A percentile compares a stretch with the other conserved stretches of the same genome.
phyloP scores from a whole-genome alignment of 148 eudicot genomes.

The Oxyria digyna region DNA sequence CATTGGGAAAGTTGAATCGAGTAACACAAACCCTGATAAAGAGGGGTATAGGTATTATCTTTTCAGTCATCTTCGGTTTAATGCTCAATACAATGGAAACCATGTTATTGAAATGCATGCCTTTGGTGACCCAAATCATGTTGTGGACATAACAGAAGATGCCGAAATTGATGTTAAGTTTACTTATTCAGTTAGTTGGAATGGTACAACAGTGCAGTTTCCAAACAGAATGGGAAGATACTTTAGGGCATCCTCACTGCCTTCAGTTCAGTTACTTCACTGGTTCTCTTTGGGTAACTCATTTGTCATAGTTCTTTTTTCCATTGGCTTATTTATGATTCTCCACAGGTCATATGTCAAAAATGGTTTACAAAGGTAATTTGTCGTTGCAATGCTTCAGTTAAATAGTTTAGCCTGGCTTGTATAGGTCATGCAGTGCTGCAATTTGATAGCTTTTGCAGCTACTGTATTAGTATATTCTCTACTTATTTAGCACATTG shows the following conservation, averaged over 20 bases:
- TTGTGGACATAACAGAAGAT: constrained; percentile 57
- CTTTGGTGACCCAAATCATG: constrained; percentile 64
- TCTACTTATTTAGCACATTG: background rate
- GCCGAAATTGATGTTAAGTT: constrained; percentile 34
- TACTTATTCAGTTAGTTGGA: constrained; percentile 62
- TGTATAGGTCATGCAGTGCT: background rate
- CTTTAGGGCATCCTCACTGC: constrained; percentile 36
- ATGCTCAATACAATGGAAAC: constrained; percentile 44
- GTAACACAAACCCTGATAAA: constrained; percentile 16
- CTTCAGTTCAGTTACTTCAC: constrained; percentile 39
- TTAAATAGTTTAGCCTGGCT: background rate
- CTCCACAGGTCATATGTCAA: constrained; percentile 51
- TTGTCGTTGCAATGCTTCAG: constrained; percentile 8
- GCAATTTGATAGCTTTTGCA: background rate
- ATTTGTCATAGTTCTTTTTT: constrained; percentile 41
- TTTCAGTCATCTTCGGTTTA: constrained; percentile 60
- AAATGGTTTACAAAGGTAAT: constrained; percentile 66
- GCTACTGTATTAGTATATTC: too few species aligned
- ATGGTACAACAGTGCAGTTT: constrained; percentile 33
- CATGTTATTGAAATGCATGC: constrained; percentile 65
- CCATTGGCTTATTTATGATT: constrained; percentile 42
- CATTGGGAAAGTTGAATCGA: constrained; percentile 64
- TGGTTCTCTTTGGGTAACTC: constrained; percentile 65
- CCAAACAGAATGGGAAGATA: constrained; percentile 55
- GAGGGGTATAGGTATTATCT: constrained; percentile 43